phyloP scores from a whole-genome alignment of 2,329 filamentous ascomycete genomes.

The Cryphonectria nitschkei region DNA sequence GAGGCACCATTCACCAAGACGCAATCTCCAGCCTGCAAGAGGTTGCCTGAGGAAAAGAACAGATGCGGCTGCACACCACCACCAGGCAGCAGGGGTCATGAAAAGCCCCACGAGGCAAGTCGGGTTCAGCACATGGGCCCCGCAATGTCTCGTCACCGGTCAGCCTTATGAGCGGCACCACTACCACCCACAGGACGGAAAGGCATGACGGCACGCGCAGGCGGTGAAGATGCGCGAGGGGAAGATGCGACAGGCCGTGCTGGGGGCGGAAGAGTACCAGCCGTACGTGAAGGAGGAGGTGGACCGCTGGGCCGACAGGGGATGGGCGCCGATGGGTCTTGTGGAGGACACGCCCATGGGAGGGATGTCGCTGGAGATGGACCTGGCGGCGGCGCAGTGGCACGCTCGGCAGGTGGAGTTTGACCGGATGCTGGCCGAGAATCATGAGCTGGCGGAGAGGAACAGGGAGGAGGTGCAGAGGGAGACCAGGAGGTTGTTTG shows the following conservation, averaged over 20 bases:
- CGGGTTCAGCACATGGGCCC: neutral
- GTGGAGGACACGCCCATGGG: conserved; percentile 16
- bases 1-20: neutral
- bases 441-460: neutral
- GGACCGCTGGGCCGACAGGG: conserved; percentile 13
- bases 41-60: neutral
- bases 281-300: conserved; percentile 7
- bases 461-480: conserved; percentile 1
- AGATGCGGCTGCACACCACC: neutral
- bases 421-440: neutral
- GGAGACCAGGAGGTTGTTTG: conserved; percentile 5
- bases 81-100: too few relatives aligned
- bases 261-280: conserved; percentile 3
- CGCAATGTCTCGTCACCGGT: conserved; percentile 9
- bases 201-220: conserved; percentile 4
- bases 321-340: conserved; percentile 10
- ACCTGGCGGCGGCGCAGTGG: conserved; percentile 5
- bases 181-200: neutral
- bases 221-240: neutral
- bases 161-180: neutral
- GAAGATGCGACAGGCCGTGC: neutral
- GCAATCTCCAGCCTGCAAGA: neutral
- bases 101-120: neutral
- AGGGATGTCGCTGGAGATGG: conserved; percentile 6
- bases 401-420: conserved; percentile 1